Base-by-base conservation (phyloP, 1,284 basidiomycete genomes). In the Apiotrichum siamense region DNA sequence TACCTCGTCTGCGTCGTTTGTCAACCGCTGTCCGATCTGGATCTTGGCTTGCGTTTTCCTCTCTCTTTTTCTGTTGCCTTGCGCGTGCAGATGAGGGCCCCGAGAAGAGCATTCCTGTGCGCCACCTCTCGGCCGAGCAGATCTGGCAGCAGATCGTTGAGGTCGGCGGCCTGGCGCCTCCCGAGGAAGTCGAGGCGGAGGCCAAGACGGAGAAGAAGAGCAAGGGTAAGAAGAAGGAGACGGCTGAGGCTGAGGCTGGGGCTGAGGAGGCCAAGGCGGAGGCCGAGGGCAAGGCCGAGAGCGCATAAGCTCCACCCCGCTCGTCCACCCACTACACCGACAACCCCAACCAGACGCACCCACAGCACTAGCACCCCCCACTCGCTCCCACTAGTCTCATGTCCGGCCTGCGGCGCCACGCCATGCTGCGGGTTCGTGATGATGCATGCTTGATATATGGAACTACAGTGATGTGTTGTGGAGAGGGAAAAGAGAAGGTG, bases 131-230 rank as follows among this genome's bases (percentile, higher is more conserved):
- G 15, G 60, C 57, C 20, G 49, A 49, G 32, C 55, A 58, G 47
- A 64, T 64, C 45, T 49, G 60, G 35, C 44, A 51, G 26, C 59
- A 62, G 50, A 35, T 64, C 27, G 40, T 57, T 21, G 41, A 43
- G 27, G 41, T 15, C 12, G 27, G 27, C 41, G 41, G 41, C 12
- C 41, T 43, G 18, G 41, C 41, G 33, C 17, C 33, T n/a, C n/a
- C n/a, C 10, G 32, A 33, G 7, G n/a, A 7, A 17, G 35, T 18
- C 17, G 36, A 37, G 18, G 18, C 36, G 18, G 21, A 36, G 35
- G 18, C 7, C 7, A 15, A 35, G 32, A 35, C 32, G n/a, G n/a
- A n/a, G n/a, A n/a, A n/a, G n/a, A n/a, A n/a, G n/a, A n/a, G n/a
- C n/a, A n/a, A n/a, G n/a, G n/a, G n/a, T n/a, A n/a, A n/a, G n/a